phyloP scores from a whole-genome alignment of 2,329 filamentous ascomycete genomes.

The Venturia oleaginea region DNA sequence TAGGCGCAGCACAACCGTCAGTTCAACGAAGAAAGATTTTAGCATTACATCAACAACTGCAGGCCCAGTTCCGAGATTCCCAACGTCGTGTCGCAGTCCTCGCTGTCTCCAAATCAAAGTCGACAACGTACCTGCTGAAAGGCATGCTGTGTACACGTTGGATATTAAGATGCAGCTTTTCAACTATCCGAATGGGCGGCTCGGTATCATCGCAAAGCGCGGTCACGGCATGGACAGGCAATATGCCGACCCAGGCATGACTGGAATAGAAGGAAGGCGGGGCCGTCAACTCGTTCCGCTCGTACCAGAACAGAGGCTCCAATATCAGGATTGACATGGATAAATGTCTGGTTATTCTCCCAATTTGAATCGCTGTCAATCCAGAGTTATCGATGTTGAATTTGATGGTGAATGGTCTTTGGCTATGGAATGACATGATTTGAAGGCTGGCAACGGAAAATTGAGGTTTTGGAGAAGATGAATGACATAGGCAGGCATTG shows the following conservation, averaged over 20 bases:
- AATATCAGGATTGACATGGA: neutral
- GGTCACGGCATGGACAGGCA: neutral
- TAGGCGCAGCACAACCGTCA: neutral
- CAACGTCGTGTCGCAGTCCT: neutral
- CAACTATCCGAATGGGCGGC: neutral
- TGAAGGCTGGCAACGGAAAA: neutral
- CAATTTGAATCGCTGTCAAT: neutral
- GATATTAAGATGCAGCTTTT: neutral
- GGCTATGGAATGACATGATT: neutral
- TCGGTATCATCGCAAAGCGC: neutral
- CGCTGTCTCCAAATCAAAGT: neutral
- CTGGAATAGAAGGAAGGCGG: neutral
- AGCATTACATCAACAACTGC: neutral
- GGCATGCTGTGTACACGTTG: neutral
- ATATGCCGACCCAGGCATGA: neutral
- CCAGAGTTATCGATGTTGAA: neutral
- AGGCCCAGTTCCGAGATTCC: neutral
- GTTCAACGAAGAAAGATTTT: neutral
- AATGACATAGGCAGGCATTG: neutral
- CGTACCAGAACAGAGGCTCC: neutral
- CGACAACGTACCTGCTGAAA: neutral
- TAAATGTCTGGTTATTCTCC: neutral
- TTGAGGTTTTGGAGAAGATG: neutral
- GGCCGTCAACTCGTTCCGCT: neutral
- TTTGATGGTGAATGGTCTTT: neutral